Base-by-base conservation (phyloP, 176 grass and related monocot genomes). In the Calamus simplicifolius region DNA sequence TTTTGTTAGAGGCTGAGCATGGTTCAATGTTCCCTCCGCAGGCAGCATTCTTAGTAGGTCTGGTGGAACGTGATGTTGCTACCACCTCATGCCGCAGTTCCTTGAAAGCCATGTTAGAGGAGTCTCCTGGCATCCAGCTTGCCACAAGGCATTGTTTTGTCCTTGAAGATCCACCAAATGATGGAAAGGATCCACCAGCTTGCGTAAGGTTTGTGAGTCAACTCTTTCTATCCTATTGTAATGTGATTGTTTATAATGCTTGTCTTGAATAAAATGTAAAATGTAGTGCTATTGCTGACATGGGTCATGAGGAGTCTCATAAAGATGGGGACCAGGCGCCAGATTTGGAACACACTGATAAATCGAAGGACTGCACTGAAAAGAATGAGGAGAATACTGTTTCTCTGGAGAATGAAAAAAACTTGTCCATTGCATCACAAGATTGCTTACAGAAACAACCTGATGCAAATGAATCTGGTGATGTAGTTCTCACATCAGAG, bases 81-180 rank as follows among this genome's bases (percentile, higher is more conserved):
- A 85, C 76, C 17, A 69, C 68, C 69, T 85, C 85, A 57, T 92
- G 76, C 73, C 84, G 79, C 54, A 89, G 70, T 88, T 98, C 93
- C 65, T 38, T 98, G 61, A 89, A 87, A 85, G 81, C 94, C 76
- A 79, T 92, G 54, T 89, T 79, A 68, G 94, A 98, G 73, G 72
- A 75, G 30, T 85, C 76, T 78, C 88, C 94, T 55, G 70, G 70
- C 2, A 77, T 98, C 56, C 94, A 98, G 52, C 86, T 98, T 71
- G 94, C 94, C 67, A 98, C 72, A 26, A 79, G 88, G 51, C 88
- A 98, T 65, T 98, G 94, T 74, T 92, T 85, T 83, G 74, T 93
- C 75, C 76, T 98, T 52, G 81, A 98, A 61, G 88, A 85, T 73
- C 88, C 94, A 68, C 88, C 88, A 18, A 79, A 19, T 85, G 84